Evolutionary conservation across 2,329 filamentous ascomycete species (phyloP).

Genomic region (Escovopsis sp.): DNA sequence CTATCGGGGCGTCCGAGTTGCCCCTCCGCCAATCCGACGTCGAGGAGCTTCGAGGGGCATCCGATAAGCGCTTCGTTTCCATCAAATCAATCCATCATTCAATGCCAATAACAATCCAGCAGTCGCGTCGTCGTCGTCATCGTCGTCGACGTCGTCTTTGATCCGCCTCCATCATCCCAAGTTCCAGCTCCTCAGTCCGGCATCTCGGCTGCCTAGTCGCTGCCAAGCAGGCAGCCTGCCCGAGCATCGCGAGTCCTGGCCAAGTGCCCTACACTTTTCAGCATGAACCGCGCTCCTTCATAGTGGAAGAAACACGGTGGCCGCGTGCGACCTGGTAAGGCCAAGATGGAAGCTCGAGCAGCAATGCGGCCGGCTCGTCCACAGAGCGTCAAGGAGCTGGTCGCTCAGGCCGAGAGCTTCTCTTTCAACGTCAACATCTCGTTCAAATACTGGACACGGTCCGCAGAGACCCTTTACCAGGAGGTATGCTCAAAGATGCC

Average conservation of each 20-base stretch:
- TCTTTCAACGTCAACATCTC: slow-evolving; percentile 65
- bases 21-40: slow-evolving; percentile 3
- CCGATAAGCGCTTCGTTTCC: not conserved
- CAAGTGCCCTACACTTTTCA: slow-evolving; percentile 2
- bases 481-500: slow-evolving; percentile 40
- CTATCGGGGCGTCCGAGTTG: too few relatives aligned
- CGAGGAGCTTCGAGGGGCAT: slow-evolving; percentile 1
- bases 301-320: slow-evolving; percentile 2
- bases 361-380: slow-evolving; percentile 34
- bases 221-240: slow-evolving; percentile 5
- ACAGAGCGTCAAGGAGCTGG: slow-evolving; percentile 60
- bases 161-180: too few relatives aligned
- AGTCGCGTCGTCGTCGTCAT: not conserved
- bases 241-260: not conserved
- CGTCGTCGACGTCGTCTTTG: not conserved
- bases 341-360: slow-evolving; percentile 15
- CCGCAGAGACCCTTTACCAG: slow-evolving; percentile 63
- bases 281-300: slow-evolving; percentile 4
- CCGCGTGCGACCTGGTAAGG: slow-evolving; percentile 7
- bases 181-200: too few relatives aligned
- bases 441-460: slow-evolving; percentile 68
- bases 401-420: slow-evolving; percentile 61
- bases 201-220: not conserved
- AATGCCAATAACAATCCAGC: not conserved
- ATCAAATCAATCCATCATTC: not conserved